Evolutionary conservation across 192 early-diverging fungal genomes (phyloP).

Genomic region (Entomortierella parvispora): DNA sequence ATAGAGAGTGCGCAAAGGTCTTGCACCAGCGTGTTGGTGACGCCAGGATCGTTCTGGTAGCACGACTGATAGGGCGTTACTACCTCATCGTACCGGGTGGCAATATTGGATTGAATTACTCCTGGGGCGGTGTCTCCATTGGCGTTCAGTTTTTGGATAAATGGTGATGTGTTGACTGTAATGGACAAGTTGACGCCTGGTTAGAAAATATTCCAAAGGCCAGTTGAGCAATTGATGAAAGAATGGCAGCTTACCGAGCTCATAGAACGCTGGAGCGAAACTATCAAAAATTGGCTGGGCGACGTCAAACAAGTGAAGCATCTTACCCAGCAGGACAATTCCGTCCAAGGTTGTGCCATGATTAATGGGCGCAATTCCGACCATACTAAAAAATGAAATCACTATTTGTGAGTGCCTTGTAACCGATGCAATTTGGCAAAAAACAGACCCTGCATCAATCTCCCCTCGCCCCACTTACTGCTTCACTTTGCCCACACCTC

Average conservation of each 20-base stretch:
- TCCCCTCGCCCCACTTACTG: not conserved
- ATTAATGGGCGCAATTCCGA: slow-evolving; percentile 5
- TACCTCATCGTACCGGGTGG: slow-evolving; percentile 12
- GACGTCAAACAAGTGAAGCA: not conserved
- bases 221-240: too few relatives aligned
- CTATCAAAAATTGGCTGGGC: not conserved
- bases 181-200: too few relatives aligned
- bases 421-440: too few relatives aligned
- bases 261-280: slow-evolving; percentile 4
- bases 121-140: slow-evolving; percentile 6
- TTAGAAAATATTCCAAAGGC: too few relatives aligned
- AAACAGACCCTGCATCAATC: not conserved
- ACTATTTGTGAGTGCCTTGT: too few relatives aligned
- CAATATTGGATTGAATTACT: slow-evolving; percentile 9
- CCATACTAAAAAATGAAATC: slow-evolving; percentile 11
- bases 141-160: slow-evolving; percentile 14
- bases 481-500: slow-evolving; percentile 13
- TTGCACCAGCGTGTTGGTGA: slow-evolving; percentile 14
- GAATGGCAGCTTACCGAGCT: not conserved
- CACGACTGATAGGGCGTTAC: slow-evolving; percentile 2
- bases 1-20: slow-evolving; percentile 6
- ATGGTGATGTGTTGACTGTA: not conserved
- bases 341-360: slow-evolving; percentile 7
- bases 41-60: not conserved
- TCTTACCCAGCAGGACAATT: not conserved